Base-by-base conservation (phyloP, 2,329 filamentous ascomycete species). In the Diaporthe eres region DNA sequence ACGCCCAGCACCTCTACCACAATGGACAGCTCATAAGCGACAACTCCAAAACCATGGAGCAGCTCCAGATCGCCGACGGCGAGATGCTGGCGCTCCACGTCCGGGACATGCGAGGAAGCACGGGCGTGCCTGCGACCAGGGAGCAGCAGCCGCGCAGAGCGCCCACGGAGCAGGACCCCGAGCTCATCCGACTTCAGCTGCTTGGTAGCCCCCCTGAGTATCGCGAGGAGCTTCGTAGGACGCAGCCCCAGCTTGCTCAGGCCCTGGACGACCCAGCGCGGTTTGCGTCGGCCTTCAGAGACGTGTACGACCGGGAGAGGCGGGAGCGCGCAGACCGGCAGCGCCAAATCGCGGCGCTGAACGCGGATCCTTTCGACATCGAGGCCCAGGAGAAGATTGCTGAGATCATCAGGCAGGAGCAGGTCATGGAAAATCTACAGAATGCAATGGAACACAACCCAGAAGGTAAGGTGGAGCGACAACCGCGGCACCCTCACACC, bases 371-470 rank as follows among this genome's bases (percentile, higher is more conserved):
- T 0, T 98, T 98, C 85, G 96, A 99, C 82, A 87, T 95, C 37
- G 96, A 98, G 78, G 95, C 96, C 12, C 97, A 99, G 85, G 90
- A 90, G 63, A 95, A 93, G 86, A 99, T 99, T 77, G 96, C 97
- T 82, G 97, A 99, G 86, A 97, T 98, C 85, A 99, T 99, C 82
- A 93, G 97, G 74, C 94, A 98, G 85, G 94, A 98, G 85, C 90
- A 93, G 22, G 96, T 99, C 61, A 95, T 96, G 84, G 95, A 98
- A 86, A 99, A 99, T 82, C 85, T 98, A 76, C 95, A 98, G 82
- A 97, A 96, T 85, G 97, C 97, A 57, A 96, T 98, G 90, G 96
- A 98, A 85, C 93, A 98, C 85, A 98, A 97, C 81, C 97, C 97
- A 0, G 97, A 98, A 90, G 96, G 96, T 97, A 86, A 80, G 90